Evolutionary conservation across 371 early-diverging fungal species (phyloP).

Genomic region (Apophysomyces variabilis): DNA sequence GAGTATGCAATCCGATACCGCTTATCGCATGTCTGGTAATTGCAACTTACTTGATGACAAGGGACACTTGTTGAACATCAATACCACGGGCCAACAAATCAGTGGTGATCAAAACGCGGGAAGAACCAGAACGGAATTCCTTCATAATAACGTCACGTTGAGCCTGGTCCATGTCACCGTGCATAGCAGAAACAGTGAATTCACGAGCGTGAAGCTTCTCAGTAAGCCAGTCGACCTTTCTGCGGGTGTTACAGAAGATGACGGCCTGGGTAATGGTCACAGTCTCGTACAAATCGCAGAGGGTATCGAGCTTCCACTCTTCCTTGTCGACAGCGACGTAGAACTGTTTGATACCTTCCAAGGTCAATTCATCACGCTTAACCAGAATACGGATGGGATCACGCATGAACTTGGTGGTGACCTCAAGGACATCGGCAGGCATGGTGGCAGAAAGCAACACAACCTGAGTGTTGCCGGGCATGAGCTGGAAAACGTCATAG

Average conservation of each 20-base stretch:
- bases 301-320: slow-evolving; percentile 91
- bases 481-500: slow-evolving; percentile 87
- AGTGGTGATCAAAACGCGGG: slow-evolving; percentile 98
- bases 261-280: slow-evolving; percentile 95
- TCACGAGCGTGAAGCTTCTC: slow-evolving; percentile 82
- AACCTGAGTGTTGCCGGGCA: slow-evolving; percentile 87
- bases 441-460: slow-evolving; percentile 94
- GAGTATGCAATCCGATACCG: not conserved
- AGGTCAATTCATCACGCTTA: slow-evolving; percentile 95
- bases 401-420: slow-evolving; percentile 91
- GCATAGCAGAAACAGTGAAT: slow-evolving; percentile 96
- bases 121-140: slow-evolving; percentile 94
- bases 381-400: slow-evolving; percentile 94
- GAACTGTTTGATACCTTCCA: slow-evolving; percentile 96
- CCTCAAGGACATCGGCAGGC: slow-evolving; percentile 90
- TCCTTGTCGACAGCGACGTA: slow-evolving; percentile 91
- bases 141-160: slow-evolving; percentile 98
- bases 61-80: slow-evolving; percentile 99
- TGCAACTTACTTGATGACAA: slow-evolving; percentile 71
- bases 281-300: slow-evolving; percentile 91
- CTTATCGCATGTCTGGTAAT: not conserved
- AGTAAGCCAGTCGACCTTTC: slow-evolving; percentile 93
- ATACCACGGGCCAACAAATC: slow-evolving; percentile 99
- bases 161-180: slow-evolving; percentile 95
- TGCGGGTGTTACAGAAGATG: slow-evolving; percentile 95